Percentiles rank a stretch among this genome's conserved stretches.
phyloP scores from a whole-genome alignment of 192 early-diverging fungal species.

The Entophlyctis helioformis region DNA sequence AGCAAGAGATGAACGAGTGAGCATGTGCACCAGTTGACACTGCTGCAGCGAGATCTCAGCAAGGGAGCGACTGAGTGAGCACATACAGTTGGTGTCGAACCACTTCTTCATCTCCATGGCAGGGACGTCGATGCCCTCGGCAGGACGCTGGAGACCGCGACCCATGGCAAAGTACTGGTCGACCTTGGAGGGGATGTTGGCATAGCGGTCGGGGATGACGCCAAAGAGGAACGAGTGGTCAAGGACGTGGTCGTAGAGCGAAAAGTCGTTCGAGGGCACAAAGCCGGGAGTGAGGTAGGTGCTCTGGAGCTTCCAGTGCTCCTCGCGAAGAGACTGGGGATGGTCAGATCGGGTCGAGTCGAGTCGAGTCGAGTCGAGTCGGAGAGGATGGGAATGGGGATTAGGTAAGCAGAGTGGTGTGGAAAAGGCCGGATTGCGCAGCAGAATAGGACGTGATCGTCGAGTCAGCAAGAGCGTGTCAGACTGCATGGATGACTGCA shows the following conservation, averaged over 20 bases:
- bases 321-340: constrained; percentile 21
- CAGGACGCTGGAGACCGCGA: constrained; percentile 75
- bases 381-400: no score
- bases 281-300: constrained; percentile 56
- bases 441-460: no score
- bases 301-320: constrained; percentile 53
- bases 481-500: no score
- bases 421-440: no score
- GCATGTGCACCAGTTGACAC: constrained; percentile 29
- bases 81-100: constrained; percentile 91
- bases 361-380: neutral
- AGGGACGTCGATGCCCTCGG: constrained; percentile 71
- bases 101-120: constrained; percentile 99
- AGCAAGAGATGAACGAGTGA: constrained; percentile 20
- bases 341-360: neutral
- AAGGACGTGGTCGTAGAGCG: constrained; percentile 89
- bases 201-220: constrained; percentile 50
- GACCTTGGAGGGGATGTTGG: constrained; percentile 18
- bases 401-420: no score
- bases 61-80: neutral
- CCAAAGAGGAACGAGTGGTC: constrained; percentile 38
- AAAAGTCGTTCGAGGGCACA: constrained; percentile 90
- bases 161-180: constrained; percentile 97
- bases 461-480: no score
- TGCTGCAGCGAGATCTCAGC: neutral